These are phyloP conservation scores for Mucor lusitanicus DNA, from an alignment of 371 early-diverging fungal species.

Conservation along the genomic window DNA sequence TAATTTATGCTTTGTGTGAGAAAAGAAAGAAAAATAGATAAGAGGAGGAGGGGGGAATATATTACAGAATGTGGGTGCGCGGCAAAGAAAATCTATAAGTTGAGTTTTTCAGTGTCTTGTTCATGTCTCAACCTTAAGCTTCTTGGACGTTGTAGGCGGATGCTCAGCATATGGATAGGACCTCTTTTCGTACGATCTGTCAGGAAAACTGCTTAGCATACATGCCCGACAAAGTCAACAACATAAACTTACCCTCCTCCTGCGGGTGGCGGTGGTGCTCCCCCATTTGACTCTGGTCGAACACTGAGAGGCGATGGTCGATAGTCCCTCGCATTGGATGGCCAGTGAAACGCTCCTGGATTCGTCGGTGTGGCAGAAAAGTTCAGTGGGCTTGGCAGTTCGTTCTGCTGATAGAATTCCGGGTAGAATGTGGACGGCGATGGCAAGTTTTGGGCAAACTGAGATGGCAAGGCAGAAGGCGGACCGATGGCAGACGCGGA, in stretches of 20 bases:
- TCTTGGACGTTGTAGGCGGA: conserved; percentile 6
- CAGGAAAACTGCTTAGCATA: background rate
- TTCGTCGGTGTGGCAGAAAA: conserved; percentile 62
- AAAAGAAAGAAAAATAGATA: background rate
- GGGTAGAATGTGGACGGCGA: conserved; percentile 79
- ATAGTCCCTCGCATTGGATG: conserved; percentile 39
- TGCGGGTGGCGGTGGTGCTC: background rate
- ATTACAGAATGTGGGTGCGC: background rate
- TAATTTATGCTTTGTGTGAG: background rate
- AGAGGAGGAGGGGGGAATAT: background rate
- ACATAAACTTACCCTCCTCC: conserved; percentile 4
- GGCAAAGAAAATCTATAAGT: background rate
- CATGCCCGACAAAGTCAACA: background rate
- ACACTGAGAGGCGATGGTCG: conserved; percentile 28
- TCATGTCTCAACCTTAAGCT: conserved; percentile 10
- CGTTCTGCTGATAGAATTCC: conserved; percentile 69
- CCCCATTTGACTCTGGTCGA: conserved; percentile 1
- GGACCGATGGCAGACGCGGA: background rate
- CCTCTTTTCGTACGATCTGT: background rate
- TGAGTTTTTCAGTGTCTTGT: background rate
- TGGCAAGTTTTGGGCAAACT: conserved; percentile 77
- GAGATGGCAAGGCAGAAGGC: conserved; percentile 37
- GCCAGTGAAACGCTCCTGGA: conserved; percentile 65
- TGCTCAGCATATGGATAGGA: conserved; percentile 4
- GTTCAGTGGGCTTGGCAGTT: conserved; percentile 65